phyloP scores from a whole-genome alignment of 495 filamentous ascomycete genomes.

The Parmelia sp. region DNA sequence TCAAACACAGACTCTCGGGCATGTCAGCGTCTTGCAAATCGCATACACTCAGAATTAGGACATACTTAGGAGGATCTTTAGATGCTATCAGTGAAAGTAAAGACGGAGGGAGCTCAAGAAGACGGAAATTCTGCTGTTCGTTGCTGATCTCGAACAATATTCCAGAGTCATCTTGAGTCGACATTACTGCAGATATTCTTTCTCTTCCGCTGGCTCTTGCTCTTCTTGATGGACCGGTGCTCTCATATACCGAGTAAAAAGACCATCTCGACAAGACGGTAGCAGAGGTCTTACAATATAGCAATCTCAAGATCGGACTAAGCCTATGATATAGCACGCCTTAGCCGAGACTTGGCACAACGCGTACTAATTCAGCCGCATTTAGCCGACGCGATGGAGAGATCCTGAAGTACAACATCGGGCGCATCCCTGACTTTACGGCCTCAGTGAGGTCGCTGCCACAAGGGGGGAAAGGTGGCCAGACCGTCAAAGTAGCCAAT shows the following conservation, averaged over 20 bases:
- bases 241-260: neutral
- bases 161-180: conserved; percentile 47
- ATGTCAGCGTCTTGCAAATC: conserved; percentile 13
- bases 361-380: neutral
- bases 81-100: conserved; percentile 61
- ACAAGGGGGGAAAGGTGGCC: neutral
- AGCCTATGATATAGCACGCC: too few relatives aligned
- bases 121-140: conserved; percentile 56
- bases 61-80: conserved; percentile 53
- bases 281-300: neutral
- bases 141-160: conserved; percentile 60
- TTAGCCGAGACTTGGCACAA: too few relatives aligned
- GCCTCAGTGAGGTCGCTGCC: neutral
- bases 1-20: conserved; percentile 56
- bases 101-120: conserved; percentile 77
- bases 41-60: conserved; percentile 15
- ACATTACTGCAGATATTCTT: conserved; percentile 5
- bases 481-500: neutral
- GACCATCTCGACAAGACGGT: neutral
- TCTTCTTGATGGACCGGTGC: neutral
- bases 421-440: neutral
- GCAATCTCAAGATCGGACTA: neutral
- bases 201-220: neutral
- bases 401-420: neutral
- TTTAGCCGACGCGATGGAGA: conserved; percentile 11